Evolutionary conservation across 2,329 filamentous ascomycete genomes (phyloP), one percentile per base, ranked within the genome.

Genomic region (Aureobasidium namibiae): DNA sequence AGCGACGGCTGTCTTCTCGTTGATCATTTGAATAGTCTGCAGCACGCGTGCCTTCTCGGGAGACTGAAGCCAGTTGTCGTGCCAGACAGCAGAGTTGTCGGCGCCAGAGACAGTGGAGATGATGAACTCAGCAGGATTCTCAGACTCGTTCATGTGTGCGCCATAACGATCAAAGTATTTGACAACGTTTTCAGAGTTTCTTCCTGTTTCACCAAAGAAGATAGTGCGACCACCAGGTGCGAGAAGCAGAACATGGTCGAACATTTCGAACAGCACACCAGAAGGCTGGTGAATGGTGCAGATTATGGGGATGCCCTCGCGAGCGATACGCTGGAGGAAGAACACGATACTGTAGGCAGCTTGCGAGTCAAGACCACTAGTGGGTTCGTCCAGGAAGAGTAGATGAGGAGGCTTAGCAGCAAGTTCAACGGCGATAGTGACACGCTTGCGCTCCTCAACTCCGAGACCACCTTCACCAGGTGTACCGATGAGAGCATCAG

Each of bases 121-220:
- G 86, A 90, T 90, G 82, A 84, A 89, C 70, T 91, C 88, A 42
- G 88, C 88, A 10, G 88, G 89, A 72, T 92, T 92, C 7, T 82
- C 81, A 0, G 75, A 66, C 1, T 84, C 84, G 69, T 86, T 88
- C 49, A 74, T 72, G 2, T 81, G 76, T 1, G 82, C 85, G 3
- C 87, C 87, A 59, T 87, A 81, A 10, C 72, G 67, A 68, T 88
- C 87, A 60, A 92, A 91, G 69, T 78, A 78, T 34, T 75, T 64
- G 3, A 76, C 65, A 0, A 78, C 68, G 0, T 67, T 74, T 8
- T 63, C 65, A 0, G 74, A 76, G 61, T 76, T 72, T 23, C 73
- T 59, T 52, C 76, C 76, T 26, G 77, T 73, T 26, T 74, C 68
- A 14, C 78, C 77, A 61, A 77, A 78, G 68, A 77, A 78, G 36